Conservation (phyloP, 352 stramenopile species). For the Phytophthora lateralis region DNA sequence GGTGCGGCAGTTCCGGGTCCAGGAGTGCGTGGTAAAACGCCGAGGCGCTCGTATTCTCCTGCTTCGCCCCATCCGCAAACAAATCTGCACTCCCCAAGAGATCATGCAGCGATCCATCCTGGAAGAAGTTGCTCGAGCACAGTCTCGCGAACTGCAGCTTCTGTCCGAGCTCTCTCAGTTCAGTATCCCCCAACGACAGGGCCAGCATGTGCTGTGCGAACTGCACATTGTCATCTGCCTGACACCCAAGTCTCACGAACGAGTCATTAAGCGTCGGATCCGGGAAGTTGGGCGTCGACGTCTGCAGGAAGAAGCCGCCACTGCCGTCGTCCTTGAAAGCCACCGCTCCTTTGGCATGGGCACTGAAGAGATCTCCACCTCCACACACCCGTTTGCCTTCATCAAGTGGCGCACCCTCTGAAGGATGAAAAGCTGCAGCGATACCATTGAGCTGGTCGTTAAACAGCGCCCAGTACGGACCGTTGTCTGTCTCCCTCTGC, state of each 20-base stretch:
- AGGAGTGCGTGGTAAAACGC: conserved; percentile 59
- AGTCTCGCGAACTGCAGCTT: conserved; percentile 63
- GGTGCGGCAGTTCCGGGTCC: conserved; percentile 37
- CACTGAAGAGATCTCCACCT: conserved; percentile 62
- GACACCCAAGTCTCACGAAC: conserved; percentile 77
- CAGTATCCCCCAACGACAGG: conserved; percentile 53
- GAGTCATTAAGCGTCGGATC: conserved; percentile 50
- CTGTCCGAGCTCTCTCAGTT: conserved; percentile 48
- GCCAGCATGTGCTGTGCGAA: conserved; percentile 78
- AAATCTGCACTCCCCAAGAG: conserved; percentile 45
- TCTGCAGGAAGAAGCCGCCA: conserved; percentile 77
- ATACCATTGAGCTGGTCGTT: conserved; percentile 84
- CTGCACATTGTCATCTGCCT: conserved; percentile 78
- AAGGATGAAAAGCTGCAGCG: conserved; percentile 36
- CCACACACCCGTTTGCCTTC: conserved; percentile 45
- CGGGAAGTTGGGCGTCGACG: conserved; percentile 78
- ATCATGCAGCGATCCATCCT: conserved; percentile 36
- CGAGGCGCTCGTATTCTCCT: conserved; percentile 33
- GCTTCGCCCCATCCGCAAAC: conserved; percentile 41
- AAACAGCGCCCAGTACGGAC: conserved; percentile 73
- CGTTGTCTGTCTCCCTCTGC: conserved; percentile 32
- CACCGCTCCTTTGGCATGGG: conserved; percentile 75
- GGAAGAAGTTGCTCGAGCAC: conserved; percentile 78
- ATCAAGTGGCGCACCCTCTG: not conserved
- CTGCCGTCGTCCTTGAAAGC: conserved; percentile 43